Base-by-base conservation (phyloP, 1,139 yeast genomes). In the Geotrichum bryndzae region DNA sequence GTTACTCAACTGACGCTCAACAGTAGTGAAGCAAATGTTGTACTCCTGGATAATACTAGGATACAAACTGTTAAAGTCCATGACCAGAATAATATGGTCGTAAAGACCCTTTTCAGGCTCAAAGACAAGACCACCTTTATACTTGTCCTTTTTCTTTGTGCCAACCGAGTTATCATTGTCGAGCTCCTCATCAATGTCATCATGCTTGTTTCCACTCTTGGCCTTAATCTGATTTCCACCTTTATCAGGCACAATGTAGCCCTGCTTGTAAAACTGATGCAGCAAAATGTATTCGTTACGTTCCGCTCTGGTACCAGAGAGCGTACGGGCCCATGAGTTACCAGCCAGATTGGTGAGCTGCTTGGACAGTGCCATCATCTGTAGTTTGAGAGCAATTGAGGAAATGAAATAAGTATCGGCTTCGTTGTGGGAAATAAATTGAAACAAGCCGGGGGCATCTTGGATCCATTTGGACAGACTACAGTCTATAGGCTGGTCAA, bases 1-100 rank as follows among this genome's bases (percentile, higher is more conserved):
- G 53, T 57, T 55, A 54, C 41, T 41, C 31, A 56, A 63, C 63
- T 64, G 70, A 67, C 97, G 80, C 25, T 87, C 87, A 38, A 95
- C 96, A 0, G 99, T 95, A 1, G 99, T 94, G 77, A 95, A 95
- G 77, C 99, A 95, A 67, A 95, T 94, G 72, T 95, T 95, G 74
- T 82, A 94, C 76, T 95, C 99, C 76, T 94, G 99, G 69, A 95
- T 95, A 70, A 95, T 92, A 68, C 97, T 89, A 27, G 99, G 99
- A 74, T 95, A 95, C 77, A 95, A 82, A 56, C 97, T 90, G 77
- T 95, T 95, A 85, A 94, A 95, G 77, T 95, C 99, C 98, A 95
- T 92, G 35, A 95, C 99, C 68, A 94, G 77, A 10, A 91, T 84
- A 71, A 87, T 89, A 67, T 90, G 88, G 71, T 90, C 91, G 73